phyloP scores from a whole-genome alignment of 2,329 filamentous ascomycete species.

The Uncinocarpus reesii region DNA sequence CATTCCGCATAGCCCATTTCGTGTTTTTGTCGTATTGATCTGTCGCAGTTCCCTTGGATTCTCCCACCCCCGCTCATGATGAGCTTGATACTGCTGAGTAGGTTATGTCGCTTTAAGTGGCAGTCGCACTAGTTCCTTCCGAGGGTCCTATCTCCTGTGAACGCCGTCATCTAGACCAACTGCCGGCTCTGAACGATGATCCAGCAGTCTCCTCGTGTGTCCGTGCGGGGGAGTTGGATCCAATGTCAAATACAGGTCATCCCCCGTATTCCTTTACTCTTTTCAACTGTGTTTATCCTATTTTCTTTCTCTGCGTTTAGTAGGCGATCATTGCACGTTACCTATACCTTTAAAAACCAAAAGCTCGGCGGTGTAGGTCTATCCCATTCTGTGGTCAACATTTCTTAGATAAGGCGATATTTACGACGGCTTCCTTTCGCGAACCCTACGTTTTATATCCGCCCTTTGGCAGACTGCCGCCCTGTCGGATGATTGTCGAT shows the following conservation, averaged over 20 bases:
- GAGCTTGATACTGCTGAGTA: constrained; percentile 91
- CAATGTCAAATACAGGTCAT: constrained; percentile 5
- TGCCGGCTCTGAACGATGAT: background rate
- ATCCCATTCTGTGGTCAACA: background rate
- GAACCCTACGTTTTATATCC: background rate
- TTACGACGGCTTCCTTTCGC: constrained; percentile 1
- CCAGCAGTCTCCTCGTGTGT: background rate
- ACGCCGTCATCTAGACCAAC: background rate
- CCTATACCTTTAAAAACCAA: constrained; percentile 2
- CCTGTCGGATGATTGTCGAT: background rate
- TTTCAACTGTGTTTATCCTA: background rate
- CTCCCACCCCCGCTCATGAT: constrained; percentile 74
- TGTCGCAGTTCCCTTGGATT: constrained; percentile 51
- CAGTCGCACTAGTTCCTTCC: background rate
- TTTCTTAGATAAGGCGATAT: background rate
- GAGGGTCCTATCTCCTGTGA: background rate
- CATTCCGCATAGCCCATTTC: constrained; percentile 15
- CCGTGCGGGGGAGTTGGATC: background rate
- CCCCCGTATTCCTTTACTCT: background rate
- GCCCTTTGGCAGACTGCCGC: background rate
- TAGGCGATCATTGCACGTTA: background rate
- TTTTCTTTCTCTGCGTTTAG: background rate
- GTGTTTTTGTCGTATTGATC: constrained; percentile 5
- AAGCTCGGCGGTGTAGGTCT: constrained; percentile 2
- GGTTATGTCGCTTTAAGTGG: constrained; percentile 21